These are phyloP conservation scores for Eucalyptus urophylla DNA, from an alignment of 345 rosid species.

Conservation along the genomic window DNA sequence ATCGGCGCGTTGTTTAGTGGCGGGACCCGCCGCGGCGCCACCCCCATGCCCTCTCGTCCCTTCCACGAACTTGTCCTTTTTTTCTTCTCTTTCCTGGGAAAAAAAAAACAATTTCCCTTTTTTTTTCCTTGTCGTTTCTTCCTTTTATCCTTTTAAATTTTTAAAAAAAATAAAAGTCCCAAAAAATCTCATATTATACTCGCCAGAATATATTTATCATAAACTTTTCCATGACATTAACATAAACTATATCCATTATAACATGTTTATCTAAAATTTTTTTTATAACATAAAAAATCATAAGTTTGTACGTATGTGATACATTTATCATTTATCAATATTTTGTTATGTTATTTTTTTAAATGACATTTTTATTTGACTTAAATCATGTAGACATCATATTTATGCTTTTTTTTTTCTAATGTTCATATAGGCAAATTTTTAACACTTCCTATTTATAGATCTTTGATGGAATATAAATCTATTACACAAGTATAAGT, in stretches of 20 bases:
- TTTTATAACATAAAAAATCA: too few species aligned
- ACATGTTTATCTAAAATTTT: accelerated
- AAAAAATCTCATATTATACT: neutral
- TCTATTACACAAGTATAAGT: accelerated
- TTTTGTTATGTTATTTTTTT: neutral
- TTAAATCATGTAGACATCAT: neutral
- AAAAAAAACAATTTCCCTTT: too few species aligned
- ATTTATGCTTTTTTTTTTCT: too few species aligned
- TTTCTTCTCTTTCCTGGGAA: too few species aligned
- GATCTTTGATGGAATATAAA: neutral
- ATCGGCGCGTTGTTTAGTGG: neutral
- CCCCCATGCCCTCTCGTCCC: too few species aligned
- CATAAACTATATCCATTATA: too few species aligned
- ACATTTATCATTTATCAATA: neutral
- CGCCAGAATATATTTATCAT: too few species aligned
- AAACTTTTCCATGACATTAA: too few species aligned
- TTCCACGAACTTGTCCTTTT: neutral
- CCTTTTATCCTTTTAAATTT: neutral
- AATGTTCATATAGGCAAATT: too few species aligned
- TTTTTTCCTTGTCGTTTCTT: neutral
- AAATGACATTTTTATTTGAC: too few species aligned
- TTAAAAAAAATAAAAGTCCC: neutral
- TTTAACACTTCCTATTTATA: accelerated
- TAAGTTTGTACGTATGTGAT: neutral
- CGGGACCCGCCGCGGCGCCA: neutral